Evolutionary conservation across 768 basidiomycete genomes (phyloP).

Genomic region (Termitomyces sp.): DNA sequence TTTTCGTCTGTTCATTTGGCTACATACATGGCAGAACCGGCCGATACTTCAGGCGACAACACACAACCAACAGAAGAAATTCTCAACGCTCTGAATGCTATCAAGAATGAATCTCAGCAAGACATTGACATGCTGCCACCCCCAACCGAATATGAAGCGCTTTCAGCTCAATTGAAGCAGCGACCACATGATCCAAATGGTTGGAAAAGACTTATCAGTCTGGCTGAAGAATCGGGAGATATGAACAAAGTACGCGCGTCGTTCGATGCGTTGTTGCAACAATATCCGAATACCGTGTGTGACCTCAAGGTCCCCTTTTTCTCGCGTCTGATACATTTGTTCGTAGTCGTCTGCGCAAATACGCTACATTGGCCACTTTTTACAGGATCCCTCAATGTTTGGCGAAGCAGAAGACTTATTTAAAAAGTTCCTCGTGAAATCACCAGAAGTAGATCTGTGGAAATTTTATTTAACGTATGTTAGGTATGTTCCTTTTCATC

Average conservation of each 20-base stretch:
- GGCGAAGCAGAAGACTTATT: constrained; percentile 85
- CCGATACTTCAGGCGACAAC: constrained; percentile 24
- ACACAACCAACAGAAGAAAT: constrained; percentile 37
- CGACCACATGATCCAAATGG: constrained; percentile 74
- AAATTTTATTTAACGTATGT: constrained; percentile 93
- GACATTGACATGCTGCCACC: constrained; percentile 31
- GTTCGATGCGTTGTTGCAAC: constrained; percentile 79
- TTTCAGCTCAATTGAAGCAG: constrained; percentile 61
- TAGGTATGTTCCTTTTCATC: constrained; percentile 50
- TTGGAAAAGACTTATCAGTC: constrained; percentile 75
- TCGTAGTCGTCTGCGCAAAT: constrained; percentile 79
- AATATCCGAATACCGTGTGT: constrained; percentile 92
- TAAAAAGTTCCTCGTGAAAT: constrained; percentile 79
- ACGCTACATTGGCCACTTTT: constrained; percentile 76
- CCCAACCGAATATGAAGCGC: constrained; percentile 65
- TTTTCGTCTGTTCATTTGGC: constrained; percentile 4
- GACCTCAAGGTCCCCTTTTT: constrained; percentile 14
- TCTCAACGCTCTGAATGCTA: constrained; percentile 27
- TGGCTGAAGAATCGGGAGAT: constrained; percentile 76
- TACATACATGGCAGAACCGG: constrained; percentile 13
- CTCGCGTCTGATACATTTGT: constrained; percentile 11
- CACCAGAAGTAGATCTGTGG: constrained; percentile 89
- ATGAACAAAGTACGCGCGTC: constrained; percentile 77
- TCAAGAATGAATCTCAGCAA: constrained; percentile 28
- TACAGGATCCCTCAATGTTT: constrained; percentile 63